These are phyloP conservation scores for Diaporthe destruens DNA, from an alignment of 2,329 filamentous ascomycete genomes.

Conservation along the genomic window DNA sequence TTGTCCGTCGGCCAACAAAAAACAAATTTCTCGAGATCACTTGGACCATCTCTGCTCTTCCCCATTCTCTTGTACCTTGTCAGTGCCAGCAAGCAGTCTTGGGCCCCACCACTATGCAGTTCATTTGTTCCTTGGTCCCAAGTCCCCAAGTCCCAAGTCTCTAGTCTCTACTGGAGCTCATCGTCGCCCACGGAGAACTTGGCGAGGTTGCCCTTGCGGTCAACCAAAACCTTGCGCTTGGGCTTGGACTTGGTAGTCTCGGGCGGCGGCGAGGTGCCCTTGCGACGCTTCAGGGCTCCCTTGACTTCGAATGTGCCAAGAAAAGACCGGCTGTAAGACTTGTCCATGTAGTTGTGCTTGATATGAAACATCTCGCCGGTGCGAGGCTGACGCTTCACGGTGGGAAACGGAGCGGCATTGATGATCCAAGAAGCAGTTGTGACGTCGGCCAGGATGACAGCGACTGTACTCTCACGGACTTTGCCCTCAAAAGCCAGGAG, in stretches of 20 bases:
- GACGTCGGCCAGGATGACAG: slow-evolving; percentile 34
- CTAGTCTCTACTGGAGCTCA: not conserved
- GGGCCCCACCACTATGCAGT: too few species aligned
- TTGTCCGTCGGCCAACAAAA: too few species aligned
- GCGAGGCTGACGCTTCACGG: slow-evolving; percentile 6
- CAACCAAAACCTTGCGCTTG: not conserved
- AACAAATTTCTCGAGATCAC: not conserved
- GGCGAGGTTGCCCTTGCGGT: not conserved
- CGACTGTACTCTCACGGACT: not conserved
- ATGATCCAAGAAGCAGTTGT: slow-evolving; percentile 33
- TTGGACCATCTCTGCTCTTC: not conserved
- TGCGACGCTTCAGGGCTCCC: slow-evolving; percentile 27
- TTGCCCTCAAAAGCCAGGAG: not conserved
- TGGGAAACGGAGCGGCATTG: slow-evolving; percentile 19
- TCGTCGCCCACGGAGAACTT: not conserved
- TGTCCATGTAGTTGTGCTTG: not conserved
- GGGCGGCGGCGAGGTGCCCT: slow-evolving; percentile 11
- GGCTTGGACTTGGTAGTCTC: not conserved
- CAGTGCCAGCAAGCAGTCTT: not conserved
- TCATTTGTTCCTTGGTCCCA: too few species aligned
- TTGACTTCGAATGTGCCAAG: slow-evolving; percentile 24
- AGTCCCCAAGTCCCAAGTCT: not conserved
- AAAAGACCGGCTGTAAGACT: not conserved
- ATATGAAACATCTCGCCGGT: slow-evolving; percentile 31
- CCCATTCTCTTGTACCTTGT: not conserved